Conservation (phyloP, 1,284 basidiomycete genomes). For the Omphalotus olearius region DNA sequence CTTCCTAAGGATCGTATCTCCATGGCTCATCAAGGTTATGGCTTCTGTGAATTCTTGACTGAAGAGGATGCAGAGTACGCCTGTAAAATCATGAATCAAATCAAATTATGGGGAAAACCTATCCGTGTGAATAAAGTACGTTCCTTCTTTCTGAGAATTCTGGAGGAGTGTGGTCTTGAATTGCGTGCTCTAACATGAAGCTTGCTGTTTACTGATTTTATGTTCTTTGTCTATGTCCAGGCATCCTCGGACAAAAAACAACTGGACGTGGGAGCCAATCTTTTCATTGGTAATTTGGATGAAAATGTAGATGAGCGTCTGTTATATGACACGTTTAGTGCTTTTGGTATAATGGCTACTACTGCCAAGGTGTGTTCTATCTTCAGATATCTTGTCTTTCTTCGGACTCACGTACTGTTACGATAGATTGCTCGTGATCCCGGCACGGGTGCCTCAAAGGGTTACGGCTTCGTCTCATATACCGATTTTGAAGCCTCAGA, state of each 20-base stretch:
- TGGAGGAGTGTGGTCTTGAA: not conserved
- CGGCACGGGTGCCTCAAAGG: conserved; percentile 81
- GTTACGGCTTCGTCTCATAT: conserved; percentile 95
- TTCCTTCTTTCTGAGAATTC: conserved; percentile 13
- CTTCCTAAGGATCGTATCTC: conserved; percentile 99
- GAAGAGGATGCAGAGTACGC: conserved; percentile 99
- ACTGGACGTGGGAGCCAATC: conserved; percentile 95
- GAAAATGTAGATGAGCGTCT: conserved; percentile 90
- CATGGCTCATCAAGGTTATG: conserved; percentile 97
- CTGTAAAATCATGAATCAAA: conserved; percentile 99
- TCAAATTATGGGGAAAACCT: conserved; percentile 97
- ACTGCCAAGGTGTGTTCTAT: conserved; percentile 79
- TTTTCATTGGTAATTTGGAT: conserved; percentile 95
- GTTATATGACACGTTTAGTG: conserved; percentile 92
- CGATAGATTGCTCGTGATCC: conserved; percentile 87
- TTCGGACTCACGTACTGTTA: conserved; percentile 11
- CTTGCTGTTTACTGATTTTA: not conserved
- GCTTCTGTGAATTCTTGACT: conserved; percentile 97
- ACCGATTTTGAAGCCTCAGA: conserved; percentile 98
- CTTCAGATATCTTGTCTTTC: not conserved
- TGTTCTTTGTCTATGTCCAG: conserved; percentile 31
- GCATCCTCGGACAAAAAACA: conserved; percentile 97
- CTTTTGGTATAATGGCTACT: conserved; percentile 91
- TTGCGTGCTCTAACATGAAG: not conserved
- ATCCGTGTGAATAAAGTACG: conserved; percentile 96